A percentile compares a stretch with the other conserved stretches of the same genome.
Conservation (phyloP, 345 rosid species). For the Rhizophora apiculata region DNA sequence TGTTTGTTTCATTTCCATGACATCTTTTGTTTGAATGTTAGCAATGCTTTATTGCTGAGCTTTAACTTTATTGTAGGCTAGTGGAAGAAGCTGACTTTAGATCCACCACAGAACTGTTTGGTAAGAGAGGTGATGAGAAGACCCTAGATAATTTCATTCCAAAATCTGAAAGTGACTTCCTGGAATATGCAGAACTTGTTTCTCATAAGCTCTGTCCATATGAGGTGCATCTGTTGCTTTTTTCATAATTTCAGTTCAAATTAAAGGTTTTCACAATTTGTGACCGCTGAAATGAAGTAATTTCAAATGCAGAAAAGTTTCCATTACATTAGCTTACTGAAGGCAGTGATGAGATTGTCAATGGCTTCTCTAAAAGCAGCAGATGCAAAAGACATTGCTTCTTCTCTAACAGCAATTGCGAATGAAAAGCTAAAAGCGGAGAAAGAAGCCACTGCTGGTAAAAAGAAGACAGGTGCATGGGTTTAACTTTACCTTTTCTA, state of each 20-base stretch:
- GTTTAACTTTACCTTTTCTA: not conserved
- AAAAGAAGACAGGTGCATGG: slow-evolving; percentile 69
- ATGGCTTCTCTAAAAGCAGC: slow-evolving; percentile 71
- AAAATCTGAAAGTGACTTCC: slow-evolving; percentile 85
- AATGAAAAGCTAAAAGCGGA: slow-evolving; percentile 89
- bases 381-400: slow-evolving; percentile 82
- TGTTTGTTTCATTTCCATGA: not conserved
- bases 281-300: slow-evolving; percentile 1
- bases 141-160: slow-evolving; percentile 73
- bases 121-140: slow-evolving; percentile 54
- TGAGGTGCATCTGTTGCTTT: slow-evolving; percentile 50
- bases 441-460: slow-evolving; percentile 72
- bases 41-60: slow-evolving; percentile 7
- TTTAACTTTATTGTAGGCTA: slow-evolving; percentile 39
- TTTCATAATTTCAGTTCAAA: not conserved
- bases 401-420: slow-evolving; percentile 77
- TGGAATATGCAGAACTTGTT: slow-evolving; percentile 87
- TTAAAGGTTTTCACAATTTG: not conserved
- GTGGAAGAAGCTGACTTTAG: slow-evolving; percentile 92
- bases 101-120: slow-evolving; percentile 70
- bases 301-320: slow-evolving; percentile 67
- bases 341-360: slow-evolving; percentile 80
- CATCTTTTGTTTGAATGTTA: not conserved
- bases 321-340: slow-evolving; percentile 66
- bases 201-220: slow-evolving; percentile 61